Percentiles rank a stretch among this genome's conserved stretches.
These are phyloP conservation scores for Myochromella boudieri DNA, from an alignment of 768 basidiomycete species.

Conservation along the genomic window DNA sequence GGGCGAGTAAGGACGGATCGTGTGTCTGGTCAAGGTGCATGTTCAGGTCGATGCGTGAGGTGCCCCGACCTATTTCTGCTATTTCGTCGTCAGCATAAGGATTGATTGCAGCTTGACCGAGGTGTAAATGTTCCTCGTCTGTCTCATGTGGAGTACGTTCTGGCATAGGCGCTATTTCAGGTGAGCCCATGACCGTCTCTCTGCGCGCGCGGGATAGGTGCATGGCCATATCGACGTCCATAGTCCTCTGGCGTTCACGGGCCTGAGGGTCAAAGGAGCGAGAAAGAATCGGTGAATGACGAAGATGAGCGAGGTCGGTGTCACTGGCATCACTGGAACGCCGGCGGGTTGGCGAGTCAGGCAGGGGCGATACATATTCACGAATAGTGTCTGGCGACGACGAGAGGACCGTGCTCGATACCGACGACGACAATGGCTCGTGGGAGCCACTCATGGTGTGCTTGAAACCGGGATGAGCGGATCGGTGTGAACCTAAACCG, in stretches of 20 bases:
- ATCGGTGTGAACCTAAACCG: no score
- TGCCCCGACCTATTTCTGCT: slow-evolving; percentile 16
- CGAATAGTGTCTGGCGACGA: slow-evolving; percentile 14
- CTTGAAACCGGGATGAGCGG: slow-evolving; percentile 29
- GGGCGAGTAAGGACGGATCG: slow-evolving; percentile 48
- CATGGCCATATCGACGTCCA: slow-evolving; percentile 94
- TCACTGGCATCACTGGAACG: slow-evolving; percentile 40
- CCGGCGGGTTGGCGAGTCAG: slow-evolving; percentile 1
- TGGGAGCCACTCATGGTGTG: slow-evolving; percentile 23
- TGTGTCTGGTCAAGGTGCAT: slow-evolving; percentile 43
- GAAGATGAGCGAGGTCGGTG: slow-evolving; percentile 35
- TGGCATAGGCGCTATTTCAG: slow-evolving; percentile 29
- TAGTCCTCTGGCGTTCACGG: slow-evolving; percentile 84
- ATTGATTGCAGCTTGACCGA: slow-evolving; percentile 19
- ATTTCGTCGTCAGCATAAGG: slow-evolving; percentile 18
- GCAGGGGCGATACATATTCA: slow-evolving; percentile 4
- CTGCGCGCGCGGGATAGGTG: slow-evolving; percentile 73
- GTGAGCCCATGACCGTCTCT: slow-evolving; percentile 48
- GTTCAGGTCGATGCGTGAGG: slow-evolving; percentile 32
- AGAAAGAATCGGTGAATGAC: slow-evolving; percentile 61
- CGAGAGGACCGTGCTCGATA: slow-evolving; percentile 6
- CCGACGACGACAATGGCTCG: slow-evolving; percentile 9
- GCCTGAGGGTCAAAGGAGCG: slow-evolving; percentile 70
- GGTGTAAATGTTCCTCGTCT: slow-evolving; percentile 25
- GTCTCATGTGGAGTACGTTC: slow-evolving; percentile 32